These are phyloP conservation scores for Boletus eberwhitei DNA, from an alignment of 768 basidiomycete species.

Conservation along the genomic window DNA sequence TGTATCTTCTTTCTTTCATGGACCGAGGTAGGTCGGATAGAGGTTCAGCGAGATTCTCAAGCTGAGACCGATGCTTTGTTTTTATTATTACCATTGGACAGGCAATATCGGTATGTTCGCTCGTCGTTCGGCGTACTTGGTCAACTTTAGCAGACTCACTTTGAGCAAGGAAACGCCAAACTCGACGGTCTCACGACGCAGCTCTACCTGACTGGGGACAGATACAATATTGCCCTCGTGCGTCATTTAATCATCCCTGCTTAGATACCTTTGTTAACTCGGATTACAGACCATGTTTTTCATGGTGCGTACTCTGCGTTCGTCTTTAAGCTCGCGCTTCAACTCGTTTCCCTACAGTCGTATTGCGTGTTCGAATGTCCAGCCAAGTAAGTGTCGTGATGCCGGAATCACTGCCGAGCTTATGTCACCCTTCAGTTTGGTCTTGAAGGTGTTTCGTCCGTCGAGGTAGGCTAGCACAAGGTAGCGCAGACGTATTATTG, in stretches of 20 bases:
- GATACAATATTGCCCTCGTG: constrained; percentile 67
- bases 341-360: constrained; percentile 7
- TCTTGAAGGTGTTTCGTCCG: constrained; percentile 61
- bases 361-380: constrained; percentile 57
- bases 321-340: background rate
- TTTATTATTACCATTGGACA: constrained; percentile 14
- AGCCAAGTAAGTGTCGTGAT: constrained; percentile 46
- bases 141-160: background rate
- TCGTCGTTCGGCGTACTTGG: background rate
- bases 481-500: background rate
- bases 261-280: background rate
- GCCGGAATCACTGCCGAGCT: background rate
- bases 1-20: constrained; percentile 63
- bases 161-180: constrained; percentile 52
- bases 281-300: constrained; percentile 61
- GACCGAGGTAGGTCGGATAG: constrained; percentile 48
- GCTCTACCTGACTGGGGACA: constrained; percentile 51
- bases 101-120: constrained; percentile 51
- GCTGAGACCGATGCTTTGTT: background rate
- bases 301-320: constrained; percentile 43
- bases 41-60: background rate
- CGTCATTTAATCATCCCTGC: background rate
- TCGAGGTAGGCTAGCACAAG: constrained; percentile 42
- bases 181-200: constrained; percentile 58
- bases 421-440: constrained; percentile 17